Evolutionary conservation across 2,329 filamentous ascomycete genomes (phyloP), one percentile per base, ranked within the genome.

Genomic region (Epichloe elymi): DNA sequence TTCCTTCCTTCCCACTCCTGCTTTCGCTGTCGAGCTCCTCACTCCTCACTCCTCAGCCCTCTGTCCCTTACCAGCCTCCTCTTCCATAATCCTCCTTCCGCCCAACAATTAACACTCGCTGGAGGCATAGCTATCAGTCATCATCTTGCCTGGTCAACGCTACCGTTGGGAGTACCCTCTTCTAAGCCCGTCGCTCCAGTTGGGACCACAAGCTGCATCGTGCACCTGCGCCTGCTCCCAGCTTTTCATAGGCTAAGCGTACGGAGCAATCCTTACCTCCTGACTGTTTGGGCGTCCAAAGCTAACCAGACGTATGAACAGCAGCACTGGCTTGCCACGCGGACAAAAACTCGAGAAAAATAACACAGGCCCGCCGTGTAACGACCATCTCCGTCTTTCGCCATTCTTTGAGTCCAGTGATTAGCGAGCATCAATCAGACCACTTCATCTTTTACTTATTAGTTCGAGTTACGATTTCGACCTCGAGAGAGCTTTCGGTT

Each of bases 401-500:
- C 20, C 26, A n/a, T 20, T 42, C 37, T 17, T 39, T n/a, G n/a
- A 39, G 38, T 15, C 19, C 37, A 35, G 14, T n/a, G 14, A 26
- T 44, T 12, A 12, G 26, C 36, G 36, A 48, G 36, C 26, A 23
- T 36, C 41, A 23, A 36, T 35, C 26, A 42, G 35, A 35, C 14
- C 20, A 40, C 41, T 46, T 20, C 48, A 40, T 46, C 20, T 10
- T 42, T 46, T 42, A 40, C 46, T 23, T 41, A 26, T 45, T 23
- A n/a, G 37, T 15, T 15, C 26, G 38, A 42, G 10, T 14, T 17
- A 51, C 53, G 44, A 49, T 53, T 51, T 55, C 48, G 51, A 57
- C 51, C 55, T 55, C 56, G 54, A 50, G 55, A 56, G 53, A 42
- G 49, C 53, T 53, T 51, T 54, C 55, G 49, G 50, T 12, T 51